A percentile compares a stretch with the other conserved stretches of the same genome.
Evolutionary conservation across 2,329 filamentous ascomycete species (phyloP).

Genomic region (Alternaria metachromatica): DNA sequence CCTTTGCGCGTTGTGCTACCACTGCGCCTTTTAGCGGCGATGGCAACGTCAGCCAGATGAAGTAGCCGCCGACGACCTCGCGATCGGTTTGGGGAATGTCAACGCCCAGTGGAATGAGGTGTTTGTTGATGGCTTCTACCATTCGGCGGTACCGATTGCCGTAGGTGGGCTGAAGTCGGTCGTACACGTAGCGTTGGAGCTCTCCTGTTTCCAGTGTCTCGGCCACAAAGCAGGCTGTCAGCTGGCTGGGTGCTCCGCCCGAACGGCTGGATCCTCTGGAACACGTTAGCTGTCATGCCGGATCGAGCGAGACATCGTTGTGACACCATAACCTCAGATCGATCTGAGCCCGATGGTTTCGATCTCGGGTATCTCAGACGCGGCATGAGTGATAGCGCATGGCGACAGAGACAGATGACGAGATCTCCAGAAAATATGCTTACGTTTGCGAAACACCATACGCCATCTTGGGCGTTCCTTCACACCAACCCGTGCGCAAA

Average conservation of each 20-base stretch:
- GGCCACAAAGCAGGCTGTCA: constrained; percentile 64
- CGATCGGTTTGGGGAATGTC: constrained; percentile 52
- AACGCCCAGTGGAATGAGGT: constrained; percentile 70
- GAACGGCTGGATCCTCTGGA: constrained; percentile 63
- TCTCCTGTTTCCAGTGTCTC: constrained; percentile 60
- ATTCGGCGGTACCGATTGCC: constrained; percentile 62
- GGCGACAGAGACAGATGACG: neutral
- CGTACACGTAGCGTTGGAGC: constrained; percentile 61
- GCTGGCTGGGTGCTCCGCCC: constrained; percentile 66
- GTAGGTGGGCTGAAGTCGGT: constrained; percentile 64
- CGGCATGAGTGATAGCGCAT: neutral
- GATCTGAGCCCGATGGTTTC: neutral
- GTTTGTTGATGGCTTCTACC: constrained; percentile 63
- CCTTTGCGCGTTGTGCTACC: constrained; percentile 64
- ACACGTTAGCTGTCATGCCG: constrained; percentile 28
- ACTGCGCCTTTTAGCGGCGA: constrained; percentile 58
- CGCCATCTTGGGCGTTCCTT: constrained; percentile 69
- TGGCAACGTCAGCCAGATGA: constrained; percentile 78
- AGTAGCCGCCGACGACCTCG: constrained; percentile 77
- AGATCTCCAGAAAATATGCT: constrained; percentile 26
- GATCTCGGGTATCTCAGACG: neutral
- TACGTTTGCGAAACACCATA: constrained; percentile 66
- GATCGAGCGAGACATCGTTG: constrained; percentile 7
- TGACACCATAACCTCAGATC: constrained; percentile 2
- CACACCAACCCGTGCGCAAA: constrained; percentile 85